Evolutionary conservation across 2,329 filamentous ascomycete genomes (phyloP), one percentile per base, ranked within the genome.

Genomic region (Fusarium phyllophilum): DNA sequence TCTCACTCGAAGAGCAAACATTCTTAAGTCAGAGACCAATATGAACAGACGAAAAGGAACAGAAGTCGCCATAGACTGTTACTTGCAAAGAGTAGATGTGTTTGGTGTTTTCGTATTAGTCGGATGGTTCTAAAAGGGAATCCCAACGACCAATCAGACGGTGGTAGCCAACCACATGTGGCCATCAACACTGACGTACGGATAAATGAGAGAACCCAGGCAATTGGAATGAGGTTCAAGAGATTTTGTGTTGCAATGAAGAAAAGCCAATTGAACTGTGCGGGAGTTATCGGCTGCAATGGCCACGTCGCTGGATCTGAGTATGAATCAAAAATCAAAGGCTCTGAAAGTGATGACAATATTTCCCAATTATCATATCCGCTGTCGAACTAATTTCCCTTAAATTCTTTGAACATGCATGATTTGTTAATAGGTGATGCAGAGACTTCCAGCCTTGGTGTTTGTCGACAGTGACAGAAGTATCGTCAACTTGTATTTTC

Each of bases 111-210:
- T 68, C 41, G 39, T 75, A 62, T 66, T 65, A 76, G 63, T 68
- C 46, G 72, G 33, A 48, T 68, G 29, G 41, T 57, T 65, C 66
- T 38, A 55, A 70, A 64, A 12, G 38, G 56, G 56, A 72, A 46
- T 63, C 13, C 17, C 22, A 56, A 14, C 38, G 20, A 48, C 77
- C 77, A 78, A 78, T 78, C 72, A 75, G 52, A 70, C 44, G 14
- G 48, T 48, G 49, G 63, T 54, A 68, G 54, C 39, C 58, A 55
- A 72, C 69, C 78, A 79, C 78, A 79, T 79, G 78, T 52, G 74
- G 72, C 68, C 57, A 62, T 72, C 44, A 59, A 46, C 72, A 56
- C 31, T 45, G 62, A 13, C 70, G 65, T 77, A 73, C 66, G 77
- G 77, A 61, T 46, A 69, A 38, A 46, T 49, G 38, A 54, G 33